A percentile compares a stretch with the other conserved stretches of the same genome.
phyloP scores from a whole-genome alignment of 352 stramenopile genomes.

The Thraustochytrium striatum region DNA sequence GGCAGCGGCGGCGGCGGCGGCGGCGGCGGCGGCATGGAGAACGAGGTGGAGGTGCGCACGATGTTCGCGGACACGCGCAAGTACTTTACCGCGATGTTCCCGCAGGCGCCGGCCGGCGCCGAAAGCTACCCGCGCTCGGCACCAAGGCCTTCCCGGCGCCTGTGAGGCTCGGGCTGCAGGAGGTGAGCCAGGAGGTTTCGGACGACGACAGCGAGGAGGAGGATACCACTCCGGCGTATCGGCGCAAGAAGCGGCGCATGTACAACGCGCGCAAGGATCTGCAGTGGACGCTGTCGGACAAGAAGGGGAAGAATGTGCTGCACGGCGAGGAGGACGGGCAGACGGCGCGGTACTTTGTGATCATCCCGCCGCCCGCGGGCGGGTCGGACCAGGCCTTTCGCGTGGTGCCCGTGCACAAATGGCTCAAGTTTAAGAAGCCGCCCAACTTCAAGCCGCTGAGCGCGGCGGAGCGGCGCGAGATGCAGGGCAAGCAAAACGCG shows the following conservation, averaged over 20 bases:
- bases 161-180: not conserved
- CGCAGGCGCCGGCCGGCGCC: not conserved
- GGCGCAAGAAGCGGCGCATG: slow-evolving; percentile 1
- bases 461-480: not conserved
- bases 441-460: slow-evolving; percentile 31
- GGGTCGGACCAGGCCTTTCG: not conserved
- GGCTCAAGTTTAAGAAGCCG: slow-evolving; percentile 37
- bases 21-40: too few relatives aligned
- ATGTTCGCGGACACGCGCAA: slow-evolving; percentile 33
- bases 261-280: slow-evolving; percentile 41
- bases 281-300: slow-evolving; percentile 12
- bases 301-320: slow-evolving; percentile 32
- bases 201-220: slow-evolving; percentile 16
- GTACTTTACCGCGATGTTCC: slow-evolving; percentile 37
- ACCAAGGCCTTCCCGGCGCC: slow-evolving; percentile 29
- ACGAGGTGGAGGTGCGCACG: slow-evolving; percentile 14
- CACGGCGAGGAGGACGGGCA: slow-evolving; percentile 11
- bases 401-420: slow-evolving; percentile 37
- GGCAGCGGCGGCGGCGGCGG: too few relatives aligned
- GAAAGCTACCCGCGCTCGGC: slow-evolving; percentile 22
- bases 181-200: slow-evolving; percentile 1
- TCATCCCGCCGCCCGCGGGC: slow-evolving; percentile 24
- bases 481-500: slow-evolving; percentile 21
- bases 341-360: slow-evolving; percentile 36
- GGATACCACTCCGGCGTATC: not conserved